Base-by-base conservation (phyloP, 2,329 filamentous ascomycete genomes). In the Trichoderma gracile region DNA sequence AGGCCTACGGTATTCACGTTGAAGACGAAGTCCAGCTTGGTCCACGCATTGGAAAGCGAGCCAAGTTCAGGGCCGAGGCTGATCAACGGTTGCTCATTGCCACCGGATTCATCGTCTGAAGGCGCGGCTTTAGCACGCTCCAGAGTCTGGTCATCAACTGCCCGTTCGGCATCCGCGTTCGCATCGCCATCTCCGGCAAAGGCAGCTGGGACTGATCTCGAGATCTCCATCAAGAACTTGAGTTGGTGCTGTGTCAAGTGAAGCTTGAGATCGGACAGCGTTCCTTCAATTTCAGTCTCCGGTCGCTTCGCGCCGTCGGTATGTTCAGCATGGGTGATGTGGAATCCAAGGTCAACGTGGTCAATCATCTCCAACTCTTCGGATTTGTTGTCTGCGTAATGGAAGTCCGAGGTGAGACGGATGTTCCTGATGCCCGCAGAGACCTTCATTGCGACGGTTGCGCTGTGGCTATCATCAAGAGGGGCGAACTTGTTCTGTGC, bases 301-400 rank as follows among this genome's bases (percentile, higher is more conserved):
- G 95, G 95, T 45, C 94, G 86, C 72, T 95, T 89, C 60, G 85
- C 81, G 15, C 90, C 90, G 38, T 85, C 76, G 69, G 86, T 88
- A 73, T 99, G 95, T 73, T 98, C 94, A 0, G 93, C 86, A 76
- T 97, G 94, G 2, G 90, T 96, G 68, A 99, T 89, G 66, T 91
- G 91, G 78, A 99, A 97, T 54, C 91, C 91, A 25, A 99, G 81
- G 74, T 99, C 95, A 14, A 99, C 93, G 70, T 97, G 93, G 72
- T 99, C 93, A 70, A 99, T 97, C 80, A 99, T 90, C 74, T 99
- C 92, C 8, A 99, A 81, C 74, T 97, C 93, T 75, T 99, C 95
- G 0, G 86, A 86, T 64, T 85, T 78, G 40, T 87, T 85, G 2
- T 88, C 82, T 0, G 86, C 77, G 71, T 96, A 98, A 73, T 96